Base-by-base conservation (phyloP, 352 stramenopile species). In the Phytophthora foliorum region DNA sequence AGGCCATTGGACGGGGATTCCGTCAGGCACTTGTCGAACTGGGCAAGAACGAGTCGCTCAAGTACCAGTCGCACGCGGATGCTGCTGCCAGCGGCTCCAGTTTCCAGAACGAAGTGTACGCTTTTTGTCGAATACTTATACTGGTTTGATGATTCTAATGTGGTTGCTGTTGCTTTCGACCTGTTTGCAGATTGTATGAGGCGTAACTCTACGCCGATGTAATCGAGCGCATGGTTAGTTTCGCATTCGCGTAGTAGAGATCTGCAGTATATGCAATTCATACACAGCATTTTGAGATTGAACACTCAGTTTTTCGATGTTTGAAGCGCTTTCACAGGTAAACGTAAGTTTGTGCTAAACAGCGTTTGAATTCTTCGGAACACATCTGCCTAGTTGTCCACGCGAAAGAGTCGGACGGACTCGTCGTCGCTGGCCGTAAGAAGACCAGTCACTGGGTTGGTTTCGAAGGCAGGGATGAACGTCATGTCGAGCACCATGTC, bases 401-500 rank as follows among this genome's bases (percentile, higher is more conserved):
- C 67, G 0, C 68, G 57, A 69, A 95, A 97, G 62, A 96, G 65
- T 32, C 90, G 86, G 53, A 94, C 78, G 14, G 82, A 90, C 55
- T 96, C 84, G 56, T 97, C 90, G 63, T 97, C 90, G 27, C 90
- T 88, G 25, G 79, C 75, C 2, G 90, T 95, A 66, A 97, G 84
- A 50, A 97, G 75, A 10, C 80, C 79, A 36, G 81, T 65, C 1
- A 88, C 72, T 16, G 70, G 53, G 14, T 67, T 64, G 48, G 72
- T 80, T 27, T 83, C 69, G 32, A 81, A 74, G 9, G 78, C 77
- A 13, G 72, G 67, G 38, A 93, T 77, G 42, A 97, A 93, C 29
- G 75, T 77, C 78, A 98, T 93, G 68, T 98, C 94, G 25, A 98
- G 76, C 14, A 98, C 81, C 90, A 98, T 98, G 67, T 98, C 94